These are phyloP conservation scores for Leucoagaricus sp. DNA, from an alignment of 1,284 basidiomycete genomes.

Conservation along the genomic window DNA sequence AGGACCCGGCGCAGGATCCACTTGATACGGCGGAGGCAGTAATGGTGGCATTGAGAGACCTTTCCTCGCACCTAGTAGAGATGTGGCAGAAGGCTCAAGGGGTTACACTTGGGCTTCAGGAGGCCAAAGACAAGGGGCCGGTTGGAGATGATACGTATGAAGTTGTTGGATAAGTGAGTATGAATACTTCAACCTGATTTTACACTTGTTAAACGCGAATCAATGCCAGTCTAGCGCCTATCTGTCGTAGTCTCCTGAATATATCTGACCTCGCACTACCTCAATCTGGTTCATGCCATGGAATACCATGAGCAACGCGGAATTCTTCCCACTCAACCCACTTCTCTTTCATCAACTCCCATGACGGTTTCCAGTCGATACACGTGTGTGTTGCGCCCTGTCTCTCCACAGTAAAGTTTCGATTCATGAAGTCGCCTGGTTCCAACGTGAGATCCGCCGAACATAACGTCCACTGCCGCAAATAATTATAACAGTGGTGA, in stretches of 20 bases:
- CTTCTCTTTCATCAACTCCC: conserved; percentile 31
- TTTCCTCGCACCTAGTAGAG: background rate
- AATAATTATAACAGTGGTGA: conserved; percentile 46
- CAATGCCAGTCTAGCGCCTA: too few species aligned
- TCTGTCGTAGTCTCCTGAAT: too few species aligned
- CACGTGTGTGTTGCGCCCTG: conserved; percentile 44
- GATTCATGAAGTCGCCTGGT: conserved; percentile 40
- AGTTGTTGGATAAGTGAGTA: conserved; percentile 11
- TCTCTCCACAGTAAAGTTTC: conserved; percentile 40
- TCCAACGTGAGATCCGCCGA: conserved; percentile 45
- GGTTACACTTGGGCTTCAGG: background rate
- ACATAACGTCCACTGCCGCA: conserved; percentile 44
- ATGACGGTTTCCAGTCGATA: conserved; percentile 48
- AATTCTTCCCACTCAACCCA: conserved; percentile 34
- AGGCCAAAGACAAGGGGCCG: background rate
- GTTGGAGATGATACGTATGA: conserved; percentile 3
- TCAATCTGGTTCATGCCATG: conserved; percentile 20
- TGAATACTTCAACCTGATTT: background rate
- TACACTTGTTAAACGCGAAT: too few species aligned
- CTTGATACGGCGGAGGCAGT: background rate
- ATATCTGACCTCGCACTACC: background rate
- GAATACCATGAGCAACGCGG: conserved; percentile 24
- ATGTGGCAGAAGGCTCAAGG: background rate
- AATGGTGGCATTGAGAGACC: background rate
- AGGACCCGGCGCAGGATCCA: background rate